Evolutionary conservation across 2,329 filamentous ascomycete genomes (phyloP), one percentile per base, ranked within the genome.

Genomic region (Colletotrichum tropicicola): DNA sequence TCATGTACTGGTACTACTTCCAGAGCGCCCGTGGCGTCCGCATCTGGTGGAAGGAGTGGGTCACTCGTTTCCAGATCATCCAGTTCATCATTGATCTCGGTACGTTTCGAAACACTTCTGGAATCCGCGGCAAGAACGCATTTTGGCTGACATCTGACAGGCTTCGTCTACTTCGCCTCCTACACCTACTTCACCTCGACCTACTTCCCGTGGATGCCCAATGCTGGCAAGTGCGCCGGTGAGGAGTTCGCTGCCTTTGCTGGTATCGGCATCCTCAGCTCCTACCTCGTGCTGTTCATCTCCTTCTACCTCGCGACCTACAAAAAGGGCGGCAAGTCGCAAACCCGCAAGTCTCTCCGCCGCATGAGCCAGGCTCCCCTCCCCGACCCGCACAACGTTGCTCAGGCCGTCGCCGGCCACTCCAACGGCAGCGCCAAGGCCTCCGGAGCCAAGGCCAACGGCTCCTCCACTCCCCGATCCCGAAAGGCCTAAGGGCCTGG

Each of bases 1-100:
- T 98, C 77, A 98, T 98, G 95, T 98, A 98, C 91, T 98, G 94
- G 94, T 98, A 98, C 90, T 98, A 98, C 89, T 98, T 98, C 91
- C 95, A 98, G 87, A 95, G 93, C 76, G 94, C 95, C 59, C 94
- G 95, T 72, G 96, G 96, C 72, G 89, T 98, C 80, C 91, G 91
- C 75, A 96, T 98, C 82, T 98, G 94, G 94, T 98, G 95, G 95
- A 98, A 98, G 91, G 93, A 98, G 83, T 98, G 95, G 91, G 97
- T 98, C 78, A 98, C 95, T 73, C 92, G 94, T 76, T 91, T 98
- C 76, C 95, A 98, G 83, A 98, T 98, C 80, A 89, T 92, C 74
- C 95, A 98, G 80, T 98, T 98, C 83, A 88, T 98, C 78, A 95
- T 98, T 79, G 95, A 98, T 81, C 91, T 98, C 68, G 94, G 92